Conservation (phyloP, 371 early-diverging fungal species). For the Circinella umbellata region DNA sequence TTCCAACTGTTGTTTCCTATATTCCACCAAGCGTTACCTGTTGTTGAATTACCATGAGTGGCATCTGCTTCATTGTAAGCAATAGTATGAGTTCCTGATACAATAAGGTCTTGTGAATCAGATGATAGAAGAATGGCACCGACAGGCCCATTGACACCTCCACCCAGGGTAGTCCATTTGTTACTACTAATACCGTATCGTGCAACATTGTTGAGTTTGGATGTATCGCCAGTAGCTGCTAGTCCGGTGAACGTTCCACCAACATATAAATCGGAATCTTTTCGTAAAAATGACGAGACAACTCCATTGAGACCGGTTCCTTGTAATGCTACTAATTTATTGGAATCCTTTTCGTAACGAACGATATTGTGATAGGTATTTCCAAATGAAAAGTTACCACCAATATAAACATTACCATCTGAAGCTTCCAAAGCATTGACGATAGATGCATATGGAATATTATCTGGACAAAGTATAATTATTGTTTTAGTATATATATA, state of each 20-base stretch:
- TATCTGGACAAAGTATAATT: constrained; percentile 23
- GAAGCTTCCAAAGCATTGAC: constrained; percentile 42
- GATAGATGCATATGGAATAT: constrained; percentile 43
- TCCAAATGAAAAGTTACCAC: constrained; percentile 35
- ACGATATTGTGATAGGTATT: constrained; percentile 37
- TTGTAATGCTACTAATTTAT: constrained; percentile 23
- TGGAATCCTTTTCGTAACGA: constrained; percentile 21
- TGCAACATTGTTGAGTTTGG: constrained; percentile 27
- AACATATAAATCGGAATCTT: constrained; percentile 32
- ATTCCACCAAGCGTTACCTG: constrained; percentile 46
- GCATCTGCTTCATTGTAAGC: constrained; percentile 8
- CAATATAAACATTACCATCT: constrained; percentile 37
- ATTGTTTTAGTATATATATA: not conserved
- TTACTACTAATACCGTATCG: constrained; percentile 22
- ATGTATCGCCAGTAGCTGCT: constrained; percentile 8
- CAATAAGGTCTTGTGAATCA: constrained; percentile 19
- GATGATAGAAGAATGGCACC: constrained; percentile 21
- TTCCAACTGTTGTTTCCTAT: constrained; percentile 18
- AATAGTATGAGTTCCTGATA: constrained; percentile 39
- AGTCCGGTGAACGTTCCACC: constrained; percentile 41
- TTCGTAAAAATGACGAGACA: constrained; percentile 23
- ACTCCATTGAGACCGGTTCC: constrained; percentile 33
- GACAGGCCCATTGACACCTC: constrained; percentile 43
- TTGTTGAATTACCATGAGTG: not conserved
- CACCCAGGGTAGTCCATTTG: constrained; percentile 34